These are phyloP conservation scores for Penicillium egyptiacum DNA, from an alignment of 495 filamentous ascomycete species.

Conservation along the genomic window DNA sequence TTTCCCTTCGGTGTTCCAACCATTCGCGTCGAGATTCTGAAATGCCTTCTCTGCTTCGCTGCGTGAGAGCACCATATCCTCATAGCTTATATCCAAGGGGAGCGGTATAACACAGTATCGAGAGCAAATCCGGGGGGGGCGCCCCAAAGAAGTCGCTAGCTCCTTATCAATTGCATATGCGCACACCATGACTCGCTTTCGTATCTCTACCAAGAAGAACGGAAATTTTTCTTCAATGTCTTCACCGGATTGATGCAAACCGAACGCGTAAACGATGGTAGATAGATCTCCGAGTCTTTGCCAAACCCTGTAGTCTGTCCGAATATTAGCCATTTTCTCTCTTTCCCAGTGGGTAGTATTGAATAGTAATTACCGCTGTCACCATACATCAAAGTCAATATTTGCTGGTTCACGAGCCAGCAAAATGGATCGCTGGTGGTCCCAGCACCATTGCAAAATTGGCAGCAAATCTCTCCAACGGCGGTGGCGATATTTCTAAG, in stretches of 20 bases:
- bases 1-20: slow-evolving; percentile 10
- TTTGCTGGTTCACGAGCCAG: not conserved
- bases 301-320: slow-evolving; percentile 17
- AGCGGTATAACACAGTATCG: slow-evolving; percentile 47
- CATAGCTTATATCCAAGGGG: slow-evolving; percentile 25
- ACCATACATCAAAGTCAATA: not conserved
- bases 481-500: not conserved
- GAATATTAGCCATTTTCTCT: not conserved
- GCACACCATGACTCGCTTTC: slow-evolving; percentile 43
- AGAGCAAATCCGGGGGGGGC: slow-evolving; percentile 46
- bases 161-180: slow-evolving; percentile 44
- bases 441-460: not conserved
- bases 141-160: slow-evolving; percentile 43
- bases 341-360: not conserved
- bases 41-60: not conserved
- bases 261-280: slow-evolving; percentile 36
- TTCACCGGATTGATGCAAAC: slow-evolving; percentile 43
- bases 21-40: slow-evolving; percentile 2
- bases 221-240: slow-evolving; percentile 22
- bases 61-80: not conserved
- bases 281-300: slow-evolving; percentile 16
- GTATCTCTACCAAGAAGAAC: slow-evolving; percentile 42
- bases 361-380: not conserved
- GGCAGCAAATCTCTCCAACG: not conserved
- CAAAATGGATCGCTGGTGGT: slow-evolving; percentile 1